Evolutionary conservation across 495 filamentous ascomycete species (phyloP), one percentile per base, ranked within the genome.

Genomic region (Lepidopterella palustris): DNA sequence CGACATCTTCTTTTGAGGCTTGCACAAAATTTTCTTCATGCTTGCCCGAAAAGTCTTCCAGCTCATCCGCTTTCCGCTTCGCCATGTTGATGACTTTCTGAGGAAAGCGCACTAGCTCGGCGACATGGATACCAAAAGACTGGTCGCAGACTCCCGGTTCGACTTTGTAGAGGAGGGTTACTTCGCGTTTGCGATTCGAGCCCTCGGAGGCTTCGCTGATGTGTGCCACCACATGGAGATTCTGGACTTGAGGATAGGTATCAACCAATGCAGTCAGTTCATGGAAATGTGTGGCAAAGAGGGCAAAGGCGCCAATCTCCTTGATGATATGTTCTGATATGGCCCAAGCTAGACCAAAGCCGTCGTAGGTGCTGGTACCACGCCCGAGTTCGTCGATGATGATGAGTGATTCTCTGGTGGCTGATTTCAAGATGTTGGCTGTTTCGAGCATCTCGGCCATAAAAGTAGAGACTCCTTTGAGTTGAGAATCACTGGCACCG

Each of bases 381-480:
- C 93, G 88, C 26, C 93, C 93, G n/a, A 99, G 84, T 74, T 99
- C 93, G 74, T 99, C 95, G 66, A 97, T 95, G 74, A 99, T 96
- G 71, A 99, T 96, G 53, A 99, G 79, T 4, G 87, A 92, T 67
- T 97, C 93, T 6, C 85, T 85, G 1, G 93, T 97, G 3, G 93
- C 93, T 4, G 88, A 92, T 74, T 97, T 97, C 69, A 99, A 87
- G 61, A 99, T 99, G 68, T 96, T 97, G 57, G 93, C 89, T 0
- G 93, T 99, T 70, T 99, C 93, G 25, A 99, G 81, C 93, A 99
- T 99, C 76, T 99, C 93, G 0, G 95, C 95, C 95, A 99, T 99
- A 78, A 99, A 99, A 0, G 93, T 99, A 40, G 90, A 95, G 6
- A 99, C 95, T 32, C 93, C 93, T 74, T 99, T 99, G 35, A 99